These are phyloP conservation scores for Zasmidium angulare DNA, from an alignment of 2,329 filamentous ascomycete genomes.

Conservation along the genomic window DNA sequence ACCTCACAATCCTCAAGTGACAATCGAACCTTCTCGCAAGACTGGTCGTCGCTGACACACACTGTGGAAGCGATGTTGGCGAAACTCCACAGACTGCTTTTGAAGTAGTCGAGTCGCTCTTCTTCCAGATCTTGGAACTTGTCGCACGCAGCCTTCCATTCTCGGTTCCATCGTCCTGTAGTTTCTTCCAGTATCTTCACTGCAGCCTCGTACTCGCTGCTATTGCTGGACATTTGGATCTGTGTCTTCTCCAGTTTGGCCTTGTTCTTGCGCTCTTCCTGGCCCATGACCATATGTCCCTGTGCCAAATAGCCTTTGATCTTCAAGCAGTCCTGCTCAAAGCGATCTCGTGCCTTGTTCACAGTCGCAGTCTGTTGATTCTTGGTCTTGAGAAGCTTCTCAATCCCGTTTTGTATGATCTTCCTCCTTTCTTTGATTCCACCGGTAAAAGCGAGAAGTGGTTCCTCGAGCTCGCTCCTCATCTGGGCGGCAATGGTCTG, in stretches of 20 bases:
- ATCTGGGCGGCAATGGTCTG: conserved; percentile 88
- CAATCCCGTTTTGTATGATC: conserved; percentile 90
- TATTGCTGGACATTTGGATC: conserved; percentile 86
- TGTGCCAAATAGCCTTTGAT: conserved; percentile 98
- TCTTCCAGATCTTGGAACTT: conserved; percentile 99
- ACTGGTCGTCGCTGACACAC: conserved; percentile 91
- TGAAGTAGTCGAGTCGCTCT: conserved; percentile 93
- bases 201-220: conserved; percentile 88
- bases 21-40: conserved; percentile 92
- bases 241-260: conserved; percentile 98
- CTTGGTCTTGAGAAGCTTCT: conserved; percentile 91
- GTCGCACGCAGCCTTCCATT: conserved; percentile 96
- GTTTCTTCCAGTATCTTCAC: conserved; percentile 95
- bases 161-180: conserved; percentile 91
- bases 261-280: conserved; percentile 98
- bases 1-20: conserved; percentile 95
- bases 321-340: conserved; percentile 95
- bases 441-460: conserved; percentile 83
- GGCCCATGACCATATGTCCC: conserved; percentile 99
- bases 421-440: conserved; percentile 96
- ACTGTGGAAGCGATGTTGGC: conserved; percentile 96
- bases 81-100: conserved; percentile 97
- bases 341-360: conserved; percentile 93
- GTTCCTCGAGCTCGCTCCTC: conserved; percentile 94
- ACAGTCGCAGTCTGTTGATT: conserved; percentile 85